phyloP scores from a whole-genome alignment of 805 yeast species.

The Ogataea chonburiensis region DNA sequence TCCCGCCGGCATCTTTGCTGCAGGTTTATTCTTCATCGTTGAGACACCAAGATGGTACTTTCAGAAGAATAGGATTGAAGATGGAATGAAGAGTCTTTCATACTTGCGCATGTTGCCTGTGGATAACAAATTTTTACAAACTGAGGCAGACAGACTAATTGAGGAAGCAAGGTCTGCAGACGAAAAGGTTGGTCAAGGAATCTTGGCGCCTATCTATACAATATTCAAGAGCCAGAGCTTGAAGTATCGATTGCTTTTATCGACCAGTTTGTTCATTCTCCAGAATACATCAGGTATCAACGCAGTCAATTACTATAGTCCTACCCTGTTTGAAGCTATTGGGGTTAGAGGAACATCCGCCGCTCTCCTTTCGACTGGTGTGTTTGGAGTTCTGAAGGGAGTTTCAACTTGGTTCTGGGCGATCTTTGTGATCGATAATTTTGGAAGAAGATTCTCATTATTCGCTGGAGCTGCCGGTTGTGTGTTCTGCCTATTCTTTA shows the following conservation, averaged over 20 bases:
- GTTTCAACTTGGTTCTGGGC: conserved; percentile 9
- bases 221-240: conserved; percentile 37
- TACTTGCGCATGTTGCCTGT: conserved; percentile 30
- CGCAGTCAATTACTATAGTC: conserved; percentile 48
- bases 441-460: conserved; percentile 3
- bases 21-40: conserved; percentile 44
- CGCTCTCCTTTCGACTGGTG: conserved; percentile 30
- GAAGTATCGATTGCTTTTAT: conserved; percentile 26
- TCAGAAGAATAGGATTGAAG: conserved; percentile 44
- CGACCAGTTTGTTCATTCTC: conserved; percentile 17
- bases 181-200: conserved; percentile 5
- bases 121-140: conserved; percentile 45
- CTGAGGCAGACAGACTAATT: conserved; percentile 58
- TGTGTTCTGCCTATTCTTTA: conserved; percentile 4
- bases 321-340: conserved; percentile 43
- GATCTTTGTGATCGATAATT: conserved; percentile 2
- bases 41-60: conserved; percentile 54
- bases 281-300: conserved; percentile 40
- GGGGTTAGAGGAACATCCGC: conserved; percentile 28
- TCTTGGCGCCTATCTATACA: conserved; percentile 3
- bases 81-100: conserved; percentile 42
- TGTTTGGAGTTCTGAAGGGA: conserved; percentile 10
- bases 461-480: conserved; percentile 2
- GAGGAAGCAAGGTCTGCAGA: conserved; percentile 37
- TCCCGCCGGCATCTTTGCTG: conserved; percentile 44